Evolutionary conservation across 2,329 filamentous ascomycete genomes (phyloP), one percentile per base, ranked within the genome.

Genomic region (Myriosclerotinia duriaeana): DNA sequence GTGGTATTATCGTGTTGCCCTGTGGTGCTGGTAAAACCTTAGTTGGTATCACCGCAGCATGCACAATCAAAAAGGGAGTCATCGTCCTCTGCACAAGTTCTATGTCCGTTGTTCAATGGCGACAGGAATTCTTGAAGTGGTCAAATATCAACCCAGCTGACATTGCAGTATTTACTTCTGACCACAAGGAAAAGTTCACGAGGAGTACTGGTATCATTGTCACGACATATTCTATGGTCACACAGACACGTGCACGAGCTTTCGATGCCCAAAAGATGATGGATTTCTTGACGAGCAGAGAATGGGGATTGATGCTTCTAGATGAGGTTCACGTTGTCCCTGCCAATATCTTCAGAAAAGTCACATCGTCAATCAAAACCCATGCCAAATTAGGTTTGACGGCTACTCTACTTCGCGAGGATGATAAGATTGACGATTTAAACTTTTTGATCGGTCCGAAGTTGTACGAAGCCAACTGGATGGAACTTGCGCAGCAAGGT

Each of bases 221-320:
- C 63, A 96, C 93, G 14, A 99, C 95, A 1, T 99, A 99, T 78
- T 95, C 92, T 67, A 99, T 99, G 95, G 93, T 99, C n/a, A 96
- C 92, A 11, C 91, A 95, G 74, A 93, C 89, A 17, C 86, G 92
- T 60, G 90, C 92, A 68, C 86, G 94, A 67, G 94, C 95, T 1
- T 89, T 98, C 76, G 94, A 99, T 76, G 91, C 94, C 3, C 88
- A 95, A 76, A 96, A 97, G 81, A 96, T 98, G 87, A 97, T 99
- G 92, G 89, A 95, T 69, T 98, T 97, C 77, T 85, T 99, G 69
- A 89, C 88, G 22, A 85, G 85, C 4, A 88, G 93, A 70, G 95
- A 99, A 83, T 99, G 95, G 95, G 95, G 95, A 73, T 82, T 99
- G 67, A 96, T 99, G 89, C 89, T 99, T 66, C 84, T 98, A 12